Evolutionary conservation across 805 yeast genomes (phyloP).

Genomic region (Candida sithepensis): DNA sequence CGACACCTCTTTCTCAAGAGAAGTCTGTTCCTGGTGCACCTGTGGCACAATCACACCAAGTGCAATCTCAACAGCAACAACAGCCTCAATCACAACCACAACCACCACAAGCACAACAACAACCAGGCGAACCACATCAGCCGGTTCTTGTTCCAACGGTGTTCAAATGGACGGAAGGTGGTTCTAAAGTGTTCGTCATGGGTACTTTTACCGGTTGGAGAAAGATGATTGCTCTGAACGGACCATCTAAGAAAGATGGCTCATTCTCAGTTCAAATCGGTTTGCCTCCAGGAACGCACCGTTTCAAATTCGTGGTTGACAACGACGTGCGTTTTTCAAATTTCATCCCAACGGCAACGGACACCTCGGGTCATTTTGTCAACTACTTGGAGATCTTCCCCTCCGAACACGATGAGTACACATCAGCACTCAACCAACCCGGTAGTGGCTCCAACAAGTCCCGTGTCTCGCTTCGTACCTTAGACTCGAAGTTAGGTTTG

Average conservation of each 20-base stretch:
- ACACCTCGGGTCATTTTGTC: constrained; percentile 93
- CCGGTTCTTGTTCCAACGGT: constrained; percentile 48
- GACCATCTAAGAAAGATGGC: constrained; percentile 45
- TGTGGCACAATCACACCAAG: constrained; percentile 3
- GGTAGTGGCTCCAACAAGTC: constrained; percentile 19
- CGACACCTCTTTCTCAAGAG: constrained; percentile 7
- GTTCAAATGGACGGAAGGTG: constrained; percentile 95
- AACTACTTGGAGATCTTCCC: constrained; percentile 75
- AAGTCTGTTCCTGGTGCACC: neutral
- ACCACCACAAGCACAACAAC: constrained; percentile 3
- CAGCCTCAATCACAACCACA: constrained; percentile 3
- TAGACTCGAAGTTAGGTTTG: constrained; percentile 61
- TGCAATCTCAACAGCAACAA: constrained; percentile 9
- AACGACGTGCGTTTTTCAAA: constrained; percentile 88
- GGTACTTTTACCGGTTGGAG: constrained; percentile 99
- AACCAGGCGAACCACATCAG: constrained; percentile 15
- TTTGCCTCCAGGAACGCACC: constrained; percentile 85
- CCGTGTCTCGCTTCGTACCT: constrained; percentile 32
- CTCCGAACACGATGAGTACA: constrained; percentile 25
- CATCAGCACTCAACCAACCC: constrained; percentile 13
- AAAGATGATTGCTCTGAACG: constrained; percentile 85
- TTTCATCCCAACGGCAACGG: constrained; percentile 92
- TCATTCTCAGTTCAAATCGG: constrained; percentile 67
- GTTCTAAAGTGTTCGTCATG: constrained; percentile 89
- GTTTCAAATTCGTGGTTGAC: constrained; percentile 91